A percentile compares a stretch with the other conserved stretches of the same genome.
These are phyloP conservation scores for Trichosanthes truncata DNA, from an alignment of 306 rosid species.

Conservation along the genomic window DNA sequence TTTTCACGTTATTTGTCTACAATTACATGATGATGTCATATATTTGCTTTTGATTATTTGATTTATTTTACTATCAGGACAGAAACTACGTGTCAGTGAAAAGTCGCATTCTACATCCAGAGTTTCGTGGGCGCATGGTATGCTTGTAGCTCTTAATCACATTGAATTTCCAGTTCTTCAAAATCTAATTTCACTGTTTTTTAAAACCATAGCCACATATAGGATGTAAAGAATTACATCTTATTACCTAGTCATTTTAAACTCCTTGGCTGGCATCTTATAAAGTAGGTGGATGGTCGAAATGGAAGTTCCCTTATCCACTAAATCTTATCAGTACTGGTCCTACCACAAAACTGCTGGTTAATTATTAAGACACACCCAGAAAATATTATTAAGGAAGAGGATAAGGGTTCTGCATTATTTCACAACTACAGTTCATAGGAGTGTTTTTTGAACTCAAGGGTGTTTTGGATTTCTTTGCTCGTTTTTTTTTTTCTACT, in stretches of 20 bases:
- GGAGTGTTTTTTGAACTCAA: neutral
- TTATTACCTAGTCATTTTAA: neutral
- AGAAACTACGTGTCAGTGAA: constrained; percentile 70
- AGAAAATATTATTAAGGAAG: neutral
- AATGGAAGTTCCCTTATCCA: neutral
- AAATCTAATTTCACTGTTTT: neutral
- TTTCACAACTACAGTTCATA: neutral
- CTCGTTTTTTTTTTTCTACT: neutral
- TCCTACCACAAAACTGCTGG: neutral
- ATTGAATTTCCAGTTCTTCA: neutral
- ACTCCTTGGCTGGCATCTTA: neutral
- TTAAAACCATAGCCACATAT: neutral
- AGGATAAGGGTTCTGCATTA: neutral
- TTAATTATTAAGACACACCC: neutral
- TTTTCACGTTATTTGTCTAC: neutral
- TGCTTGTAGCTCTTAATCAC: constrained; percentile 13
- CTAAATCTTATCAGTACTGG: neutral
- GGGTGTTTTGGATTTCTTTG: neutral
- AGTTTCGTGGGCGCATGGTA: constrained; percentile 99
- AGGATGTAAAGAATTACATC: neutral
- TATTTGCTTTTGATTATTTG: neutral
- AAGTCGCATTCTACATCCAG: constrained; percentile 76
- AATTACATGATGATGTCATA: neutral
- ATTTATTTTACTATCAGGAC: constrained; percentile 44
- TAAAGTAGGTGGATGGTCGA: neutral